A percentile compares a stretch with the other conserved stretches of the same genome.
phyloP scores from a whole-genome alignment of 2,329 filamentous ascomycete species.

The Colletotrichum tropicicola region DNA sequence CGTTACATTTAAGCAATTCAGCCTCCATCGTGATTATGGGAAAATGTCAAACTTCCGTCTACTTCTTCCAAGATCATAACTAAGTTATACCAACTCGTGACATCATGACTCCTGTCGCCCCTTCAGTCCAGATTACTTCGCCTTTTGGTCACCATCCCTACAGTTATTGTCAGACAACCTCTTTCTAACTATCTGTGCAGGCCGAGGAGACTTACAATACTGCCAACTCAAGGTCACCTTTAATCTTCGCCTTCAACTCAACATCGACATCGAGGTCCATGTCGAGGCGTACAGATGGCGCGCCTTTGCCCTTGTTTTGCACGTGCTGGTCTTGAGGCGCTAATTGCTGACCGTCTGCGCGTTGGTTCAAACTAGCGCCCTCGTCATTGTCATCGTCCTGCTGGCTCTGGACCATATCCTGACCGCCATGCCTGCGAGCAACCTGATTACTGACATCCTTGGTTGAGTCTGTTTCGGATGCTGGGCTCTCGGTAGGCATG shows the following conservation, averaged over 20 bases:
- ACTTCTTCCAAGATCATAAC: too few relatives aligned
- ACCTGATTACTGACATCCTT: not conserved
- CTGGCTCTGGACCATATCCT: not conserved
- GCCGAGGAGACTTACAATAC: constrained; percentile 3
- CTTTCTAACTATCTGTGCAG: too few relatives aligned
- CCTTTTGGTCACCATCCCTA: not conserved
- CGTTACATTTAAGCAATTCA: too few relatives aligned
- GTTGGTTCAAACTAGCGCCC: too few relatives aligned
- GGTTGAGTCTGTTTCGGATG: not conserved
- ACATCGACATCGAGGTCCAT: constrained; percentile 28
- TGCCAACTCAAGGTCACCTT: constrained; percentile 16
- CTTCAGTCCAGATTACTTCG: not conserved
- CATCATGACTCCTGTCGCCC: not conserved
- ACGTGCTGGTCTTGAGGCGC: constrained; percentile 7
- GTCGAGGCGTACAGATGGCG: constrained; percentile 20
- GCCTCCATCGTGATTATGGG: too few relatives aligned
- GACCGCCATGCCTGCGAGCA: not conserved
- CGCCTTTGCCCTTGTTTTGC: constrained; percentile 4
- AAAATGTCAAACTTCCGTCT: too few relatives aligned
- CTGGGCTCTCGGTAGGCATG: not conserved
- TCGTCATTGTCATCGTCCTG: not conserved
- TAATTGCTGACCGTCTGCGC: not conserved
- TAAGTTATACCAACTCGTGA: too few relatives aligned
- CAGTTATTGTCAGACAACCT: not conserved
- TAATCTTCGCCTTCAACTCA: constrained; percentile 28